Percentiles rank a stretch among this genome's conserved stretches.
Conservation (phyloP, 225 moss, liverwort and hornwort genomes). For the Pseudisothecium myosuroides region DNA sequence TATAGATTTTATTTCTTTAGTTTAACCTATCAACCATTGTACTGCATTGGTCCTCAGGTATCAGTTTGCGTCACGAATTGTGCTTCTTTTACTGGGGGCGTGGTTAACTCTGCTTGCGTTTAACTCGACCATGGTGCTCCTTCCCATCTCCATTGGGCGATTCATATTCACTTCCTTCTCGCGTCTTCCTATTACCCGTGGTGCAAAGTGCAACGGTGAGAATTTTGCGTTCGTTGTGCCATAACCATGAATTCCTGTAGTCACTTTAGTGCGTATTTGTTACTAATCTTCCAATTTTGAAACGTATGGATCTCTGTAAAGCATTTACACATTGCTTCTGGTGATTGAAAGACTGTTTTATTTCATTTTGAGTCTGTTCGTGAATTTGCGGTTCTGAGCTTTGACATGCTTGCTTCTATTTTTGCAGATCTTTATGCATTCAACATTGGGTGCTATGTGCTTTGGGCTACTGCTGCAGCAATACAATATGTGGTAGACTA, state of each 20-base stretch:
- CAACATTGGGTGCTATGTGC: constrained; percentile 95
- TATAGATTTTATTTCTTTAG: neutral
- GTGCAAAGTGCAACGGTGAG: constrained; percentile 97
- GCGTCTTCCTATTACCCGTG: constrained; percentile 74
- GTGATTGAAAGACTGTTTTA: neutral
- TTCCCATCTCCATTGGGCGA: constrained; percentile 86
- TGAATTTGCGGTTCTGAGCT: neutral
- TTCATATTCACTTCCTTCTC: constrained; percentile 73
- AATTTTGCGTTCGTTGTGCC: neutral
- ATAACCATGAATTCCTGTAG: neutral
- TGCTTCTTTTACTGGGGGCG: constrained; percentile 63
- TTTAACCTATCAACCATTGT: neutral
- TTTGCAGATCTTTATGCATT: constrained; percentile 90
- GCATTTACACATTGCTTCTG: neutral
- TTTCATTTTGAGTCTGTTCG: neutral
- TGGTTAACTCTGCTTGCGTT: constrained; percentile 82
- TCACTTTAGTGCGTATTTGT: neutral
- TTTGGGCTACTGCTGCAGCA: constrained; percentile 91
- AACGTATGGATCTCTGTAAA: neutral
- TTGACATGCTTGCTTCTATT: neutral
- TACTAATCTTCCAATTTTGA: neutral
- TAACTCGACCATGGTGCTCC: constrained; percentile 72
- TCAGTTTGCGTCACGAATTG: constrained; percentile 70
- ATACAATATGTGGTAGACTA: constrained; percentile 82
- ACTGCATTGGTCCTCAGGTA: constrained; percentile 33